Percentiles rank a stretch among this genome's conserved stretches.
phyloP scores from a whole-genome alignment of 306 rosid genomes.

The Sphenostylis stenocarpa region DNA sequence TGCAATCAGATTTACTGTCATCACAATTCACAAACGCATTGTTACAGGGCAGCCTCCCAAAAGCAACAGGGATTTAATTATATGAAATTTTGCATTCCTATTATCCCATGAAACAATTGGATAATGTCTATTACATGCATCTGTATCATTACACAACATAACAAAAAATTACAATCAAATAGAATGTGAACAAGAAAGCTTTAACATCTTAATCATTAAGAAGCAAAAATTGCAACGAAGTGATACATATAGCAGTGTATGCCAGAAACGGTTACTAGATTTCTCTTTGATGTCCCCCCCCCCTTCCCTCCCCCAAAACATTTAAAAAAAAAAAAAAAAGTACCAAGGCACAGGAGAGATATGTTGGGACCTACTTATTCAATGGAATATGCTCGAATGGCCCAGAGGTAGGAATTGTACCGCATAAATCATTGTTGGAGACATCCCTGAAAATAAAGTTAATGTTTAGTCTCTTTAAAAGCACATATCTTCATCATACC shows the following conservation, averaged over 20 bases:
- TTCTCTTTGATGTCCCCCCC: background rate
- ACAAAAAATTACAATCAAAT: background rate
- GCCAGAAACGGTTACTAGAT: background rate
- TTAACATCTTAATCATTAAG: background rate
- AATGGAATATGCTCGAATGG: slow-evolving; percentile 90
- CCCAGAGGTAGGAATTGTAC: slow-evolving; percentile 87
- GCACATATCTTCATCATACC: background rate
- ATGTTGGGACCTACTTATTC: slow-evolving; percentile 60
- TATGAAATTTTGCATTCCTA: background rate
- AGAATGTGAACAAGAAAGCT: background rate
- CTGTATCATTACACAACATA: background rate
- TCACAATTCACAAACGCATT: background rate
- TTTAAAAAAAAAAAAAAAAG: background rate
- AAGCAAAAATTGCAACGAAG: background rate
- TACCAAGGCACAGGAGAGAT: background rate
- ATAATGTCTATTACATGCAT: background rate
- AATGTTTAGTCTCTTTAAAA: slow-evolving; percentile 21
- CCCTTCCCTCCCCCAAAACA: background rate
- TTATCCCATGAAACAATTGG: background rate
- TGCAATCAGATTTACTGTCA: background rate
- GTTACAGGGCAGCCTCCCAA: background rate
- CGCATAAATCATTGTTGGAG: slow-evolving; percentile 84
- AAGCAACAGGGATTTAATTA: slow-evolving; percentile 2
- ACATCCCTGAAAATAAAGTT: slow-evolving; percentile 69
- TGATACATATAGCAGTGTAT: background rate